Base-by-base conservation (phyloP, 2,329 filamentous ascomycete species). In the Tolypocladium capitatum region DNA sequence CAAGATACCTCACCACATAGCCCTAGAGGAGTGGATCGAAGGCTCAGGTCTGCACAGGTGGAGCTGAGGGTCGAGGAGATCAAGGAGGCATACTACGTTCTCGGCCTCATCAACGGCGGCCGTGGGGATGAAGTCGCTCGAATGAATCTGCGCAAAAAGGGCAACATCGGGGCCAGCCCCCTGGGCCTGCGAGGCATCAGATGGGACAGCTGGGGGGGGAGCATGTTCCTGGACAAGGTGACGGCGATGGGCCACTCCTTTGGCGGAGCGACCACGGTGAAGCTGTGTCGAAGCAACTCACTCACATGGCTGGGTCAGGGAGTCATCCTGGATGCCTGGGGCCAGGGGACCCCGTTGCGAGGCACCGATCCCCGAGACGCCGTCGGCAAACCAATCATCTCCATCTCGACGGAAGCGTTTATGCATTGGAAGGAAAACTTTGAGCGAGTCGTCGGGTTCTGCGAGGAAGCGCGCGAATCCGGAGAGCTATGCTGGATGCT, bases 351-450 rank as follows among this genome's bases (percentile, higher is more conserved):
- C 56, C 74, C 54, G 55, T 71, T 53, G 54, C 63, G 55, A 53
- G 71, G 47, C 59, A 68, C 73, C 30, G 65, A 69, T 18, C 63
- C 67, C 1, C 55, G 67, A 4, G 66, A 74, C 48, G 66, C 68
- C 16, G 62, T 73, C 6, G 64, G 67, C 34, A 69, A 73, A 13
- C 81, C 81, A 5, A 57, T 84, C 8, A 68, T 85, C 6, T 76
- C 75, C 3, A 78, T 85, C 57, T 82, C 81, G 44, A 78, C 73
- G 6, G 81, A 85, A 60, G 81, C 79, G 0, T 84, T 84, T 63
- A 83, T 83, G 69, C 81, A 84, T 62, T 84, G 81, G 81, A 71
- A 75, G 21, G 68, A 71, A 2, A 85, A 84, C 51, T 82, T 81
- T 56, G 64, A 76, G 36, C 69, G 74, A 33, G 70, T 83, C 10